Evolutionary conservation across 192 early-diverging fungal genomes (phyloP).

Genomic region (Podila minutissima): DNA sequence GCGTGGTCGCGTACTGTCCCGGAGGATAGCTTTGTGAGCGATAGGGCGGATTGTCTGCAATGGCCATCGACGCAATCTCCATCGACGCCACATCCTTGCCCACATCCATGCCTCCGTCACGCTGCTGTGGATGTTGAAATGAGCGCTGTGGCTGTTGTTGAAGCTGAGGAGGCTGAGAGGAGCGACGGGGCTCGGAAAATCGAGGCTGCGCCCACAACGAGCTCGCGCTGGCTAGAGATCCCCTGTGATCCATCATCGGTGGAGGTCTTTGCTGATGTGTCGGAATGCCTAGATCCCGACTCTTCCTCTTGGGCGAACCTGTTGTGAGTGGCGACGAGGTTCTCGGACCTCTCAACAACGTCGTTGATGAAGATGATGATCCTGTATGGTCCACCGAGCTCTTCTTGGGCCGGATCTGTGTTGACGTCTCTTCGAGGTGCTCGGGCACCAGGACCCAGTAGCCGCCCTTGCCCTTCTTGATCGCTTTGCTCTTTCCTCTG

Average conservation of each 20-base stretch:
- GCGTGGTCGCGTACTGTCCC: neutral
- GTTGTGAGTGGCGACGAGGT: too few species aligned
- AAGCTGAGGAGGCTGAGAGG: too few species aligned
- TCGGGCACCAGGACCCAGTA: constrained; percentile 27
- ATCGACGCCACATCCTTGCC: constrained; percentile 17
- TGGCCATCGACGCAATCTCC: constrained; percentile 4
- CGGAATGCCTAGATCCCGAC: too few species aligned
- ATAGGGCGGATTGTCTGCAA: constrained; percentile 2
- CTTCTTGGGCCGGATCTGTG: constrained; percentile 18
- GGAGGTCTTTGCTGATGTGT: too few species aligned
- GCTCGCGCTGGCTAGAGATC: too few species aligned
- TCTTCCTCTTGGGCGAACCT: too few species aligned
- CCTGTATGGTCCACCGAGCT: neutral
- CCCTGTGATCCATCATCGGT: too few species aligned
- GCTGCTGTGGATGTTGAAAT: neutral
- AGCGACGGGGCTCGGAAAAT: too few species aligned
- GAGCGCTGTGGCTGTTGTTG: too few species aligned
- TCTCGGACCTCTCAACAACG: too few species aligned
- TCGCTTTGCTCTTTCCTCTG: neutral
- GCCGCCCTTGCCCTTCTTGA: constrained; percentile 15
- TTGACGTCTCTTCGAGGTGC: constrained; percentile 7
- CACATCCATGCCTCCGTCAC: neutral
- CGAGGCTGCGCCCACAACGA: too few species aligned
- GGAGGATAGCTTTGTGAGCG: neutral
- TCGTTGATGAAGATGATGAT: too few species aligned